Base-by-base conservation (phyloP, 2,329 filamentous ascomycete species). In the Myriangium duriaei region DNA sequence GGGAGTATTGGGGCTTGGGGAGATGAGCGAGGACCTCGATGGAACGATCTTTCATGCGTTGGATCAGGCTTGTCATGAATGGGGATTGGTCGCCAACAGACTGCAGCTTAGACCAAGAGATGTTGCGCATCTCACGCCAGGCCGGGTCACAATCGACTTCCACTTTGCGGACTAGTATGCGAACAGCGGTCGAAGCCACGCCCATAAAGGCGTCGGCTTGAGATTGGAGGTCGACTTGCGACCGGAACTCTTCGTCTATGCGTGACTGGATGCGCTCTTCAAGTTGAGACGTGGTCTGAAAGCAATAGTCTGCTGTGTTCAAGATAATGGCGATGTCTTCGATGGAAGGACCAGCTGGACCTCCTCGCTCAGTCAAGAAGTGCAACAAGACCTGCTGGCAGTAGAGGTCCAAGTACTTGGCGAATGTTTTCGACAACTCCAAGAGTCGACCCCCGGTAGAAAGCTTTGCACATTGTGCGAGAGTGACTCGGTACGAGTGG, bases 281-380 rank as follows among this genome's bases (percentile, higher is more conserved):
- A 1, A 98, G 69, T 54, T 96, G 88, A 33, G 79, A 86, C 34
- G 86, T 91, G 18, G 93, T 96, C 16, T 76, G 76, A 54, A 95
- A 88, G 73, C 91, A 98, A 58, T 96, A 98, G 54, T 98, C 91
- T 1, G 91, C 88, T 1, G 91, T 96, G 55, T 98, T 98, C 33
- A 98, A 68, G 1, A 96, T 86, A 3, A 93, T 65, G 11, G 95
- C 72, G 3, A 82, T 73, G 45, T 94, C 81, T 50, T 94, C 78
- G 2, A 91, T 61, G 1, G 72, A 72, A 2, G 72, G 69, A 2
- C 67, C 69, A 42, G 68, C 64, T 45, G 70, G 51, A 52, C 69
- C 58, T 48, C 69, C 47, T 57, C 75, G 52, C 60, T 81, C 74
- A 18, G 70, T 71, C 12, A 80, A 65, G 43, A 81, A 79, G 46